Evolutionary conservation across 352 stramenopile species (phyloP).

Genomic region (Phytophthora idaei): DNA sequence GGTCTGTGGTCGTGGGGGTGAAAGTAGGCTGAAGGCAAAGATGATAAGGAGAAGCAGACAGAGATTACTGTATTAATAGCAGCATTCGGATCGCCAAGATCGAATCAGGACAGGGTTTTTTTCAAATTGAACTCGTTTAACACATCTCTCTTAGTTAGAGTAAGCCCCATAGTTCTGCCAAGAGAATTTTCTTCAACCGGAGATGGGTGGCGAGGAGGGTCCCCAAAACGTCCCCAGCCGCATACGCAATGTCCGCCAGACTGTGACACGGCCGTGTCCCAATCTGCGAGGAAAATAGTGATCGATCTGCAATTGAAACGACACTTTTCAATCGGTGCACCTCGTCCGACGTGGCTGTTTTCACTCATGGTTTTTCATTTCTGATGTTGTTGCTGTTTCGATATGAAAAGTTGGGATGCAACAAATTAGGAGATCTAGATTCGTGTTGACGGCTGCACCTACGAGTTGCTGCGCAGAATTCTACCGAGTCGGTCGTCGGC

Average conservation of each 20-base stretch:
- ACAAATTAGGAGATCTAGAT: background rate
- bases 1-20: background rate
- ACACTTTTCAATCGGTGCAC: constrained; percentile 11
- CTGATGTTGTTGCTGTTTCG: constrained; percentile 19
- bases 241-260: constrained; percentile 32
- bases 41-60: background rate
- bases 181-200: constrained; percentile 10
- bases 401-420: background rate
- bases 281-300: constrained; percentile 13
- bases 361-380: constrained; percentile 2
- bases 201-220: constrained; percentile 30
- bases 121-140: constrained; percentile 30
- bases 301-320: background rate
- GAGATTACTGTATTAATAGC: background rate
- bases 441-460: background rate
- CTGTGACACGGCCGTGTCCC: constrained; percentile 30
- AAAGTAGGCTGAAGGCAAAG: no score
- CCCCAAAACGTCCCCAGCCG: constrained; percentile 27
- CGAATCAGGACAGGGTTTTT: constrained; percentile 3
- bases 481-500: constrained; percentile 33
- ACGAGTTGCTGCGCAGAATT: constrained; percentile 22
- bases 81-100: constrained; percentile 10
- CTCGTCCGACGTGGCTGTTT: background rate
- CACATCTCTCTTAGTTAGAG: constrained; percentile 14
- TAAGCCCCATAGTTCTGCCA: constrained; percentile 8